A percentile compares a stretch with the other conserved stretches of the same genome.
phyloP scores from a whole-genome alignment of 345 rosid genomes.

The Linum trigynum region DNA sequence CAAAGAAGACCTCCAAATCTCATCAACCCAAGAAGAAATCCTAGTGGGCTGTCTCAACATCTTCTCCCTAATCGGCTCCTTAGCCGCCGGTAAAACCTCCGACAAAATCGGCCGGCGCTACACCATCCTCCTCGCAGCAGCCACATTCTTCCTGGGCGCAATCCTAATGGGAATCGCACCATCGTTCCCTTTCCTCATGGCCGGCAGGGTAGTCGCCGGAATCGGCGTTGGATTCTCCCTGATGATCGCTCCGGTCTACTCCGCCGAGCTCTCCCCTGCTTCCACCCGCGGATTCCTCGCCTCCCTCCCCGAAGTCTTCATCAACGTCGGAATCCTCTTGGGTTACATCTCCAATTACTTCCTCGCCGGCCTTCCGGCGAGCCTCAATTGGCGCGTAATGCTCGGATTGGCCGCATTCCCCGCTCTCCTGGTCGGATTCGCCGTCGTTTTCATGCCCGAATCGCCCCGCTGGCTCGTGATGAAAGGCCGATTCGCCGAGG shows the following conservation, averaged over 20 bases:
- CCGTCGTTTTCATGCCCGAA: slow-evolving; percentile 58
- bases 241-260: slow-evolving; percentile 60
- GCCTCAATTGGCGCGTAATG: slow-evolving; percentile 56
- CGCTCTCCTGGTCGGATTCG: slow-evolving; percentile 30
- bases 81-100: slow-evolving; percentile 55
- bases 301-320: slow-evolving; percentile 65
- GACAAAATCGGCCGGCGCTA: slow-evolving; percentile 58
- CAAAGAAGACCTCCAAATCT: slow-evolving; percentile 36
- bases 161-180: slow-evolving; percentile 64
- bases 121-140: slow-evolving; percentile 53
- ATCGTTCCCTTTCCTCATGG: slow-evolving; percentile 40
- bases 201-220: slow-evolving; percentile 55
- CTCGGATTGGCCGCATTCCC: slow-evolving; percentile 58
- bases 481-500: slow-evolving; percentile 40
- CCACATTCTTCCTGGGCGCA: slow-evolving; percentile 48
- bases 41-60: slow-evolving; percentile 50
- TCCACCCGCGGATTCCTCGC: slow-evolving; percentile 50
- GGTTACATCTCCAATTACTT: slow-evolving; percentile 55
- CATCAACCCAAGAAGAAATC: slow-evolving; percentile 45
- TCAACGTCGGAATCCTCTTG: slow-evolving; percentile 45
- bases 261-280: slow-evolving; percentile 58
- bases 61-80: slow-evolving; percentile 50
- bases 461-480: slow-evolving; percentile 69
- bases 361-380: slow-evolving; percentile 28
- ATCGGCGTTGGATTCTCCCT: slow-evolving; percentile 62